These are phyloP conservation scores for Xylariaceae sp. DNA, from an alignment of 2,329 filamentous ascomycete genomes.

Conservation along the genomic window DNA sequence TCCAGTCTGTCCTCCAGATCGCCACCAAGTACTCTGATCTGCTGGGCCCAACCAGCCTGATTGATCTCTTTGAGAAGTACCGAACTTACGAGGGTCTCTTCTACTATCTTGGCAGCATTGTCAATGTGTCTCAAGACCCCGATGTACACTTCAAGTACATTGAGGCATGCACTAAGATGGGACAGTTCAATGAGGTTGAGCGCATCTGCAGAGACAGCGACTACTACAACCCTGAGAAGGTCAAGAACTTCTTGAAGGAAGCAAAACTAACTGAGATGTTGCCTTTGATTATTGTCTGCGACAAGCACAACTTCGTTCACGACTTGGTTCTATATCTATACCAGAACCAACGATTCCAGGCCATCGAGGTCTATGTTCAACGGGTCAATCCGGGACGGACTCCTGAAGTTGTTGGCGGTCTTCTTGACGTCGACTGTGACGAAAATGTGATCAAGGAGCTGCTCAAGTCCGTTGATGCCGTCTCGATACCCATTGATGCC, in stretches of 20 bases:
- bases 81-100: conserved; percentile 94
- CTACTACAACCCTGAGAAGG: conserved; percentile 85
- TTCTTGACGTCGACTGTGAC: conserved; percentile 95
- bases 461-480: conserved; percentile 74
- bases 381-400: conserved; percentile 89
- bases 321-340: conserved; percentile 95
- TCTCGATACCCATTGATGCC: conserved; percentile 86
- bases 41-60: conserved; percentile 77
- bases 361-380: conserved; percentile 97
- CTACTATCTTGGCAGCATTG: conserved; percentile 96
- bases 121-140: conserved; percentile 90
- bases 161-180: conserved; percentile 89
- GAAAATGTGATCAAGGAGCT: conserved; percentile 94
- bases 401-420: conserved; percentile 84
- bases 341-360: conserved; percentile 98
- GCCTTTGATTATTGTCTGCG: conserved; percentile 95
- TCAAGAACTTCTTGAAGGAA: conserved; percentile 99
- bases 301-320: conserved; percentile 98
- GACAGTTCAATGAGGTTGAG: conserved; percentile 92
- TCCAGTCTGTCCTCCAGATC: conserved; percentile 90
- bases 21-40: conserved; percentile 98
- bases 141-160: conserved; percentile 99
- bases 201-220: conserved; percentile 94
- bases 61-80: conserved; percentile 95
- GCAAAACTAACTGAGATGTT: conserved; percentile 87